Conservation (phyloP, 1,139 yeast species). For the Diutina ranongensis region DNA sequence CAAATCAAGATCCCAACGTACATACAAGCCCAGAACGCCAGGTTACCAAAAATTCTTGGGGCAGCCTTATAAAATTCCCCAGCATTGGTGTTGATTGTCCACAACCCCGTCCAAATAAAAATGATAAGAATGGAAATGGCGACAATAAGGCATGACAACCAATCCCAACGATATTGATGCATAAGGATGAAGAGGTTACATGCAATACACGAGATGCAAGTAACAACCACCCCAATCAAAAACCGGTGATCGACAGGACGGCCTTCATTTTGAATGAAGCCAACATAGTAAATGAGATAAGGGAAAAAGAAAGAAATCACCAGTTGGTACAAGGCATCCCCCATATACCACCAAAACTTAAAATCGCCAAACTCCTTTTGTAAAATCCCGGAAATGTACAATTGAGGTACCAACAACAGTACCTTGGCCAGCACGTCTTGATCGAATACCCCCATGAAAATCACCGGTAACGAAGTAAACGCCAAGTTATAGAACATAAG, state of each 20-base stretch:
- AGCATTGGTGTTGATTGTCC: constrained; percentile 53
- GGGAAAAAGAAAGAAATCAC: constrained; percentile 81
- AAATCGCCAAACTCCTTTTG: constrained; percentile 69
- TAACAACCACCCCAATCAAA: constrained; percentile 73
- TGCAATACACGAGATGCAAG: constrained; percentile 66
- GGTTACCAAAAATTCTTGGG: constrained; percentile 52
- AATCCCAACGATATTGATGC: constrained; percentile 92
- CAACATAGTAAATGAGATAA: constrained; percentile 46
- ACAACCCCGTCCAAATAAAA: constrained; percentile 84
- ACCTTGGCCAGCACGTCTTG: constrained; percentile 84
- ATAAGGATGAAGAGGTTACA: constrained; percentile 71
- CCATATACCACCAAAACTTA: constrained; percentile 77
- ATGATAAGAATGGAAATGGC: constrained; percentile 55
- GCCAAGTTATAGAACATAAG: constrained; percentile 90
- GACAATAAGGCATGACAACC: constrained; percentile 59
- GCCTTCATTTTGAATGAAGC: constrained; percentile 53
- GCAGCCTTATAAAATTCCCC: constrained; percentile 65
- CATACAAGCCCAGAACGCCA: constrained; percentile 74
- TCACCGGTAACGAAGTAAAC: constrained; percentile 88
- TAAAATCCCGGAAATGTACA: constrained; percentile 75
- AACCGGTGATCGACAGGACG: constrained; percentile 69
- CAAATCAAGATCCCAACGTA: constrained; percentile 63
- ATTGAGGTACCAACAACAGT: constrained; percentile 79
- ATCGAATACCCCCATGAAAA: constrained; percentile 81
- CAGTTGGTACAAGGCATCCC: constrained; percentile 85